Evolutionary conservation across 139 green algal genomes (phyloP), one percentile per base, ranked within the genome.

Genomic region (Zygnema cylindricum): DNA sequence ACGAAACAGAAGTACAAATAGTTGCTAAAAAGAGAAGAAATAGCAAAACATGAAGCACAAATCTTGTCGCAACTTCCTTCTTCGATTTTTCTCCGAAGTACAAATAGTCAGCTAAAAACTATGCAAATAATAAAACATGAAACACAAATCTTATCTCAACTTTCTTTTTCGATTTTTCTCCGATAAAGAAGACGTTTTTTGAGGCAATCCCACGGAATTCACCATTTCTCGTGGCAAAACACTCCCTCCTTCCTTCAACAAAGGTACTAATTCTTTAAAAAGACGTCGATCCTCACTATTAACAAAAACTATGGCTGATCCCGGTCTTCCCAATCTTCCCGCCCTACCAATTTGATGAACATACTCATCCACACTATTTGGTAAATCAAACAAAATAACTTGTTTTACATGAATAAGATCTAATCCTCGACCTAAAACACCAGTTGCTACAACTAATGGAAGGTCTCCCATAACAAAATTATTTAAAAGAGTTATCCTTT

Each of bases 311-410:
- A 83, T 83, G 76, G 76, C 76, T 83, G 21, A 69, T 25, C 76
- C 76, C n/a, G 30, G n/a, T 36, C 41, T 54, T 36, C 76, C 76
- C 2, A 86, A 1, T 35, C 73, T 36, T 30, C 79, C 43, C 23
- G 79, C 79, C 35, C 79, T 43, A 3, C 79, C 79, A 69, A 86
- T 86, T 30, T 81, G n/a, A 76, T 86, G 79, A 11, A 84, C 79
- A 38, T 86, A 86, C 32, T 86, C 79, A n/a, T 54, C 79, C 41
- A 86, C 73, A 33, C 43, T 86, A 57, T 2, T 1, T 7, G 79
- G 79, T 36, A 86, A 82, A 40, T 86, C 79, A 82, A 78, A 86
- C 41, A 86, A 33, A n/a, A 86, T 55, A 22, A 86, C 79, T 16
- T 86, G 79, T 7, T 57, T 71, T 55, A 76, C 41, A 40, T 76